A percentile compares a stretch with the other conserved stretches of the same genome.
Evolutionary conservation across 1,284 basidiomycete genomes (phyloP).

Genomic region (Microstroma glucosiphilum): DNA sequence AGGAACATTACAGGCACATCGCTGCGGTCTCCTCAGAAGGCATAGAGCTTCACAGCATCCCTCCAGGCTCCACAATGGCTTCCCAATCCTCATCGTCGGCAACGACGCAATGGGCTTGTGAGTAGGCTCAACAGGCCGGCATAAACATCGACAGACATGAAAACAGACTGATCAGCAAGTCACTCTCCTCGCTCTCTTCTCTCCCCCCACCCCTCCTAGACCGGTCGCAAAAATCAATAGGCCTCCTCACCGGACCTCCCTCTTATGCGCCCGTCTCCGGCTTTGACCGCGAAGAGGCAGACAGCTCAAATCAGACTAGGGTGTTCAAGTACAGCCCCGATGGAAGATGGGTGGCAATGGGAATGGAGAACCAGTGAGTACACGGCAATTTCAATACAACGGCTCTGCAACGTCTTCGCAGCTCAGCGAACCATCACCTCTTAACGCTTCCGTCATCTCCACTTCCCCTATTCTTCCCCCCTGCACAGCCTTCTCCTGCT

Average conservation of each 20-base stretch:
- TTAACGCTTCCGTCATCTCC: constrained; percentile 2
- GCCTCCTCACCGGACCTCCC: constrained; percentile 74
- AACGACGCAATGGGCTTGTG: constrained; percentile 1
- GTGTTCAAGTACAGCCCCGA: constrained; percentile 79
- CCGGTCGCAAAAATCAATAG: constrained; percentile 87
- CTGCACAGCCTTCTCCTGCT: constrained; percentile 34
- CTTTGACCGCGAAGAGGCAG: constrained; percentile 61
- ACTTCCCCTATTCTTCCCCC: constrained; percentile 57
- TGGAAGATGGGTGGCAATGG: constrained; percentile 79
- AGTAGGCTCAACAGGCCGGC: background rate
- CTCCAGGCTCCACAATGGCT: too few relatives aligned
- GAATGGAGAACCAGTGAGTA: constrained; percentile 66
- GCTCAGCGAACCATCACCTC: background rate
- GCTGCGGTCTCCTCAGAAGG: too few relatives aligned
- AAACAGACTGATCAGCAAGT: too few relatives aligned
- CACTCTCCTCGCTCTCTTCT: background rate
- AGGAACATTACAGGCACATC: too few relatives aligned
- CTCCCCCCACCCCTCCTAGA: constrained; percentile 55
- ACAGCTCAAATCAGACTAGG: constrained; percentile 53
- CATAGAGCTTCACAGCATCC: too few relatives aligned
- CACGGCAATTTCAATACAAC: background rate
- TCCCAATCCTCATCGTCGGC: too few relatives aligned
- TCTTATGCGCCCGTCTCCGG: constrained; percentile 65
- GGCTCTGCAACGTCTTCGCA: background rate
- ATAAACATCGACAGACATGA: too few relatives aligned